phyloP scores from a whole-genome alignment of 208 protist genomes.

The Trypanosoma caninum region DNA sequence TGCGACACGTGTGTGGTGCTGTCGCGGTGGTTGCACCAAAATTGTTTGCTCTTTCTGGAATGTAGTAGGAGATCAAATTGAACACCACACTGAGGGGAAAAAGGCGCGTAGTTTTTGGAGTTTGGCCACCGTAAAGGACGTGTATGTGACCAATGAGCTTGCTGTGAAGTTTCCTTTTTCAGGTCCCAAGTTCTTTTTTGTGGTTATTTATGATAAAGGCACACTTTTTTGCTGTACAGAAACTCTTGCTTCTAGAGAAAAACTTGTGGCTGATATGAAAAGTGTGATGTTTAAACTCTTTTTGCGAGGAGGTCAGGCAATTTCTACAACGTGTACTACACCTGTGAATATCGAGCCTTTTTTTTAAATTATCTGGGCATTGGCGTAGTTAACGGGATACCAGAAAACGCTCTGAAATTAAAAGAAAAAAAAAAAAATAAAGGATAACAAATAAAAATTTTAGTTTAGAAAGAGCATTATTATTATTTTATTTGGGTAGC shows the following conservation, averaged over 20 bases:
- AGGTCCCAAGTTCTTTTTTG: slow-evolving; percentile 13
- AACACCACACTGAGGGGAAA: slow-evolving; percentile 6
- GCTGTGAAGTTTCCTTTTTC: slow-evolving; percentile 5
- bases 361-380: too few species aligned
- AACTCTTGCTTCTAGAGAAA: not conserved
- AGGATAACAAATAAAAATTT: too few species aligned
- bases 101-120: slow-evolving; percentile 1
- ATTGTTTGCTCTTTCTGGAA: slow-evolving; percentile 13
- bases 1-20: slow-evolving; percentile 17
- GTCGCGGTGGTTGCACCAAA: slow-evolving; percentile 6
- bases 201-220: slow-evolving; percentile 9
- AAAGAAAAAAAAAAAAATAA: too few species aligned
- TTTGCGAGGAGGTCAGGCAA: not conserved
- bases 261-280: slow-evolving; percentile 11
- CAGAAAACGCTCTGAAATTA: too few species aligned
- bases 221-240: slow-evolving; percentile 21
- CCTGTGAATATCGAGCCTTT: too few species aligned
- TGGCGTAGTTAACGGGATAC: too few species aligned
- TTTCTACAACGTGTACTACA: not conserved
- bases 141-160: slow-evolving; percentile 2
- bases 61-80: slow-evolving; percentile 5
- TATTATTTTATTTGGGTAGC: slow-evolving; percentile 5
- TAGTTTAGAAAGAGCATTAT: too few species aligned
- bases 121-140: slow-evolving; percentile 9
- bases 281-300: slow-evolving; percentile 13